These are phyloP conservation scores for Tilletia indica DNA, from an alignment of 1,284 basidiomycete genomes.

Conservation along the genomic window DNA sequence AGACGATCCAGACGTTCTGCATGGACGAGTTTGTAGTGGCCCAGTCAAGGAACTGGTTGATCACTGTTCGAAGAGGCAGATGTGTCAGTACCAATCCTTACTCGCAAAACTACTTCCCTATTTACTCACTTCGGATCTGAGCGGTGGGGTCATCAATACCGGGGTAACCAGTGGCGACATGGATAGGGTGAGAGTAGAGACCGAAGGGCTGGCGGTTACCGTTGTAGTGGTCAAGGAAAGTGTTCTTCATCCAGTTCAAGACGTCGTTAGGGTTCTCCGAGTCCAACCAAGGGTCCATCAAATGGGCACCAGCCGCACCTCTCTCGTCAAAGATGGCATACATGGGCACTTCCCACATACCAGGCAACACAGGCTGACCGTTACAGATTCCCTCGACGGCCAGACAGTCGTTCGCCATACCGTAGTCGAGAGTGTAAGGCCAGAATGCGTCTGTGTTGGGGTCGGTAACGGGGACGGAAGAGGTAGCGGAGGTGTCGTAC, in stretches of 20 bases:
- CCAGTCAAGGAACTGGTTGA: constrained; percentile 78
- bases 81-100: constrained; percentile 57
- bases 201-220: constrained; percentile 76
- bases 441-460: constrained; percentile 67
- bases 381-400: constrained; percentile 64
- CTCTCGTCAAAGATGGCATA: constrained; percentile 40
- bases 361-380: constrained; percentile 71
- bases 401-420: constrained; percentile 76
- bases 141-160: constrained; percentile 31
- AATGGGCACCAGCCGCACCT: constrained; percentile 55
- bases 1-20: constrained; percentile 73
- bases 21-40: constrained; percentile 57
- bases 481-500: constrained; percentile 70
- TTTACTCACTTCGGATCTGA: constrained; percentile 16
- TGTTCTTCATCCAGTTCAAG: constrained; percentile 70
- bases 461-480: constrained; percentile 70
- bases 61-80: constrained; percentile 57
- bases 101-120: background rate
- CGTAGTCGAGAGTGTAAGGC: constrained; percentile 62
- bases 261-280: constrained; percentile 57
- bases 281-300: constrained; percentile 80
- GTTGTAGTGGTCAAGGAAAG: constrained; percentile 66
- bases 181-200: constrained; percentile 77
- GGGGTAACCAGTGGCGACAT: constrained; percentile 64
- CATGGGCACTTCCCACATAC: constrained; percentile 58